phyloP scores from a whole-genome alignment of 257 asterid genomes.

The Solanum clarkiae region DNA sequence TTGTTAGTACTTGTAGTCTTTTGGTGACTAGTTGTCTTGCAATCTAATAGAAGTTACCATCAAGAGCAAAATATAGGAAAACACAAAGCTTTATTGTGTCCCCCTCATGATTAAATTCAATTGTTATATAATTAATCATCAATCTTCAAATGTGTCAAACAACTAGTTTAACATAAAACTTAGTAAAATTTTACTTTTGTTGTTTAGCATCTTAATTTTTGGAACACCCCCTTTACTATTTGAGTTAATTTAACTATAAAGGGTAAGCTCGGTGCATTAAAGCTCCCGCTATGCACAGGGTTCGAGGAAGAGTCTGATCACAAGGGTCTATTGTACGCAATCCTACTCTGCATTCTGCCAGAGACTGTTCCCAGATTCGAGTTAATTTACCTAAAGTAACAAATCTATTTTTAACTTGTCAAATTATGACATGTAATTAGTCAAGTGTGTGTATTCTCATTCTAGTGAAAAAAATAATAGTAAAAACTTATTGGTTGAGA shows the following conservation, averaged over 20 bases:
- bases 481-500: neutral
- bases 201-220: neutral
- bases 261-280: no score
- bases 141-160: neutral
- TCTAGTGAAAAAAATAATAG: neutral
- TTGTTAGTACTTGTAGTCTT: neutral
- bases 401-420: neutral
- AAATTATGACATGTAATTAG: neutral
- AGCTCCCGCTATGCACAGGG: no score
- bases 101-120: neutral
- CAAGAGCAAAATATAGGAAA: neutral
- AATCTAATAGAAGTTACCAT: neutral
- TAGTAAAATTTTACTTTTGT: neutral
- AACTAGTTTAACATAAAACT: neutral
- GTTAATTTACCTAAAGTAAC: neutral
- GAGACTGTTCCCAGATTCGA: neutral
- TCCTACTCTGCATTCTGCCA: neutral
- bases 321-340: no score
- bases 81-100: neutral
- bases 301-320: no score
- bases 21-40: neutral
- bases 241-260: neutral
- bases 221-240: neutral
- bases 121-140: neutral
- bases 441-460: neutral